Conservation (phyloP, 2,329 filamentous ascomycete species). For the Emmonsia crescens region DNA sequence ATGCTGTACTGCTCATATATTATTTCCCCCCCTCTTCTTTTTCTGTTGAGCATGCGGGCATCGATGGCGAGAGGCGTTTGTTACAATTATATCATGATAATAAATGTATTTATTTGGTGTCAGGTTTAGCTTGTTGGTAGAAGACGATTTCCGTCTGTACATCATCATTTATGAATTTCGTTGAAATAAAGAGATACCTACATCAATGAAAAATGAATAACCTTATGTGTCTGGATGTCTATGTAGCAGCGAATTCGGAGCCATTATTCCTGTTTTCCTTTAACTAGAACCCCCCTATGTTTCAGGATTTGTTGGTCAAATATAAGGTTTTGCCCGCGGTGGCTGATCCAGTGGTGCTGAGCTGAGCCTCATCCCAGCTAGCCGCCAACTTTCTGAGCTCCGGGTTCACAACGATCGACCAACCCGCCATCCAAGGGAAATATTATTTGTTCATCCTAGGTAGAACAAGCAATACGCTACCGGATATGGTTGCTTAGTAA, state of each 20-base stretch:
- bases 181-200: background rate
- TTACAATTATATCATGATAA: background rate
- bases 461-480: background rate
- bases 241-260: too few relatives aligned
- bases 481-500: background rate
- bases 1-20: slow-evolving; percentile 4
- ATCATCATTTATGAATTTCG: background rate
- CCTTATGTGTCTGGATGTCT: too few relatives aligned
- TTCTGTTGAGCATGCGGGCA: background rate
- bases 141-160: background rate
- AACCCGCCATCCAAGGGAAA: background rate
- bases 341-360: too few relatives aligned
- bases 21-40: slow-evolving; percentile 10
- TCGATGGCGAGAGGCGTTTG: background rate
- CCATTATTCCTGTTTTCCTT: too few relatives aligned
- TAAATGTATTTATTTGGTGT: background rate
- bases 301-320: too few relatives aligned
- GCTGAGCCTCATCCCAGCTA: background rate
- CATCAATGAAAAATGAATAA: background rate
- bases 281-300: too few relatives aligned
- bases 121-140: background rate
- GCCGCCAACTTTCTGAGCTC: background rate
- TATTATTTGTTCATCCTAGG: background rate
- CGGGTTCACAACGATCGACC: background rate
- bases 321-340: too few relatives aligned